phyloP scores from a whole-genome alignment of 495 filamentous ascomycete species.

The Aspergillus baeticus region DNA sequence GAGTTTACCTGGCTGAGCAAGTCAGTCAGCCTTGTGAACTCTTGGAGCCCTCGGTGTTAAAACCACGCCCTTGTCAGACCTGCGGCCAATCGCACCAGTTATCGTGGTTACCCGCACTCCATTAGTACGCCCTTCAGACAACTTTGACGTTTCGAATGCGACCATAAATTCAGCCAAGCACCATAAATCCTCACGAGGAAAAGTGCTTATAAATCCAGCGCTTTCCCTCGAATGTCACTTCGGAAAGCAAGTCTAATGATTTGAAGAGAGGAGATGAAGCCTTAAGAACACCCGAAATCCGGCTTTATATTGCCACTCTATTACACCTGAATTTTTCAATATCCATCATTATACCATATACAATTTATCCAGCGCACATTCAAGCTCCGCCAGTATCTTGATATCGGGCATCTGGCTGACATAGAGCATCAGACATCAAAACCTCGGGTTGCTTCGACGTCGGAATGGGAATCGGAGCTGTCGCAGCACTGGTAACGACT shows the following conservation, averaged over 20 bases:
- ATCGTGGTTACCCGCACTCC: no score
- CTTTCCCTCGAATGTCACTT: no score
- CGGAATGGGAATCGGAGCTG: constrained; percentile 5
- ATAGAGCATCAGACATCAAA: constrained; percentile 12
- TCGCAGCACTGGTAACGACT: constrained; percentile 13
- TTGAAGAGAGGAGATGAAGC: no score
- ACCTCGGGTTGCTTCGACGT: constrained; percentile 14
- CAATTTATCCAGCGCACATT: not conserved
- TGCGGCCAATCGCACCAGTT: no score
- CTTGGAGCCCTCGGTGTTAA: no score
- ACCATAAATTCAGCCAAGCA: not conserved
- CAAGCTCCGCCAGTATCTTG: not conserved
- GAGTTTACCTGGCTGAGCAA: no score
- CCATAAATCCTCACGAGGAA: not conserved
- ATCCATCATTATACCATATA: not conserved
- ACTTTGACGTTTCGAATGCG: not conserved
- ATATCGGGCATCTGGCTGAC: not conserved
- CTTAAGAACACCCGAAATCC: no score
- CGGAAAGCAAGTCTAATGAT: no score
- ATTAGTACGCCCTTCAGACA: not conserved
- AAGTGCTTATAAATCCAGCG: not conserved
- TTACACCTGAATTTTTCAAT: not conserved
- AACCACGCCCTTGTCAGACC: no score
- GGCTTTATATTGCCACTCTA: not conserved
- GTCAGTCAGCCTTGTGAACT: no score